Base-by-base conservation (phyloP, 1,139 yeast genomes). In the Taphrina deformans region DNA sequence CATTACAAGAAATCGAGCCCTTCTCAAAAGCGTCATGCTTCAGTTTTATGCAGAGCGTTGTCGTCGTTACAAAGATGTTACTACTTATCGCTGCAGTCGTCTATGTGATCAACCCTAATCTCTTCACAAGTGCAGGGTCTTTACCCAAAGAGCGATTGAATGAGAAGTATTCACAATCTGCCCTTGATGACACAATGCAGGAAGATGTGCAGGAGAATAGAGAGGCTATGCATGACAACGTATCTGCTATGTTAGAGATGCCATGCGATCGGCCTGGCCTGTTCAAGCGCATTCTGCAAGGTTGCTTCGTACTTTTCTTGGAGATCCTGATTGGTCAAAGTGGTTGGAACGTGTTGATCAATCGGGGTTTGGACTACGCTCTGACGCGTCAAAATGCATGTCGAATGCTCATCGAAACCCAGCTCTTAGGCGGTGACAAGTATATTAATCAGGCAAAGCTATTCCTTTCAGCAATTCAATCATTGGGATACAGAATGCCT, bases 371-470 rank as follows among this genome's bases (percentile, higher is more conserved):
- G 23, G 58, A 53, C 33, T 53, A 67, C 26, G 68, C 67, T 3
- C 67, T 65, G 55, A 52, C 67, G 33, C 69, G 67, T 26, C 66
- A 66, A 5, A 64, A 68, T 6, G 69, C 69, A 5, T 35, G 72
- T 48, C 62, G 68, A 10, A 63, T 69, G 27, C 66, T 73, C 65
- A 73, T 73, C 56, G 62, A 74, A 40, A 63, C 70, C 12, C 69
- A 75, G 52, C 70, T 75, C 50, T 66, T 74, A 24, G 78, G 75
- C 52, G 69, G 51, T 27, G 64, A 40, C 63, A 67, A 38, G 67
- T 65, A 24, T 67, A 68, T 62, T 58, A 65, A 44, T 55, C 67
- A 14, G 66, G 68, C 53, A 66, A 68, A 62, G 56, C 67, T 10
- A 52, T 66, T 6, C 58, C 51, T 31, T 65, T 68, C 51, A 3